Base-by-base conservation (phyloP, 2,329 filamentous ascomycete genomes). In the Colletotrichum nymphaeae region DNA sequence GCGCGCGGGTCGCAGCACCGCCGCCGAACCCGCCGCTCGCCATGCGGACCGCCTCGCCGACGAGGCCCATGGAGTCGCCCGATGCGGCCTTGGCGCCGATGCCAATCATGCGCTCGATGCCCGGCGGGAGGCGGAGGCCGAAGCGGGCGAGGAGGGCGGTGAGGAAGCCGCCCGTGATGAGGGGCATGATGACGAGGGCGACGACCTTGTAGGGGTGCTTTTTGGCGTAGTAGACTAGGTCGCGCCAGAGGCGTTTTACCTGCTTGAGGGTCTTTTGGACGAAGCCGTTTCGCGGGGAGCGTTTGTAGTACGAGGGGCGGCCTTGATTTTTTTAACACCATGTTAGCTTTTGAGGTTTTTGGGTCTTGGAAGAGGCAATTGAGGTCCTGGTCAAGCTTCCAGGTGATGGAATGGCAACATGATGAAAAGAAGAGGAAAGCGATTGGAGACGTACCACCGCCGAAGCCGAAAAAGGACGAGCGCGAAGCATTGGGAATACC, bases 181-280 rank as follows among this genome's bases (percentile, higher is more conserved):
- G 88, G 11, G 96, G 96, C 89, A 98, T 91, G 78, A 98, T 89
- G 75, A 98, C 93, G 75, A 95, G 89, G 86, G 94, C 88, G 86
- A 98, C 94, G 60, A 97, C 94, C 84, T 97, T 97, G 80, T 95
- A 85, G 0, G 95, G 96, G 84, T 98, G 93, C 49, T 91, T 89
- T 80, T 94, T 93, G 78, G 94, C 93, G 84, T 96, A 97, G 81
- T 92, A 90, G 81, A 93, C 87, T 9, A 98, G 91, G 80, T 97
- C 92, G 79, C 93, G 93, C 70, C 98, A 85, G 75, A 98, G 90
- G 56, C 93, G 91, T 80, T 93, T 93, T 74, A 98, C 90, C 78
- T 94, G 93, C 82, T 90, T 90, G 81, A 94, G 88, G 59, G 95
- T 87, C 77, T 92, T 91, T 69, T 91, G 86, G 75, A 98, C 84